Evolutionary conservation across 2,329 filamentous ascomycete species (phyloP).

Genomic region (Penicillium nordicum): DNA sequence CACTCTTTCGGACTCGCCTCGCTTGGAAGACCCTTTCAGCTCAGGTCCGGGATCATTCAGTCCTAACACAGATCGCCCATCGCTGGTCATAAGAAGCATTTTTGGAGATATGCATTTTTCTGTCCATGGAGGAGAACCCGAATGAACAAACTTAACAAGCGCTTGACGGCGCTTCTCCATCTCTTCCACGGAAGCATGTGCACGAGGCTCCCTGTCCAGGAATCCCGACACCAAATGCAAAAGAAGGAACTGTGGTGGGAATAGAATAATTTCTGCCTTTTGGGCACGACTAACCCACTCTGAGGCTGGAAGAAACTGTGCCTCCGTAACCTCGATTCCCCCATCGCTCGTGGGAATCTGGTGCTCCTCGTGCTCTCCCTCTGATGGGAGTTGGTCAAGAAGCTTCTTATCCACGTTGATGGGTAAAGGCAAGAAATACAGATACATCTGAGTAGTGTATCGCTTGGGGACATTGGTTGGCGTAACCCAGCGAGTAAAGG

Average conservation of each 20-base stretch:
- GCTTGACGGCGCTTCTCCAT: conserved; percentile 41
- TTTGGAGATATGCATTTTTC: conserved; percentile 48
- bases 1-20: conserved; percentile 54
- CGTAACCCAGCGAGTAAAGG: conserved; percentile 91
- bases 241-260: conserved; percentile 77
- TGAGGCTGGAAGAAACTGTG: conserved; percentile 68
- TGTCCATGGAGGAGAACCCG: conserved; percentile 45
- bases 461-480: conserved; percentile 67
- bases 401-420: conserved; percentile 30
- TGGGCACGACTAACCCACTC: conserved; percentile 66
- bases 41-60: conserved; percentile 56
- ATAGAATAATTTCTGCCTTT: conserved; percentile 70
- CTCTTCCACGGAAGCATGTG: conserved; percentile 22
- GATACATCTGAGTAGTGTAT: conserved; percentile 95
- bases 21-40: conserved; percentile 48
- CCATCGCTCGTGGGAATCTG: conserved; percentile 71
- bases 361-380: conserved; percentile 54
- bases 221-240: conserved; percentile 51
- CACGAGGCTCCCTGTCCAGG: conserved; percentile 41
- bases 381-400: conserved; percentile 32
- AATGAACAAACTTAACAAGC: conserved; percentile 50
- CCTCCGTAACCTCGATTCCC: conserved; percentile 67
- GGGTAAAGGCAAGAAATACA: conserved; percentile 77
- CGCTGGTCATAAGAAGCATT: conserved; percentile 38
- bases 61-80: conserved; percentile 52